phyloP scores from a whole-genome alignment of 2,329 filamentous ascomycete species.

The Fusarium tupiense region DNA sequence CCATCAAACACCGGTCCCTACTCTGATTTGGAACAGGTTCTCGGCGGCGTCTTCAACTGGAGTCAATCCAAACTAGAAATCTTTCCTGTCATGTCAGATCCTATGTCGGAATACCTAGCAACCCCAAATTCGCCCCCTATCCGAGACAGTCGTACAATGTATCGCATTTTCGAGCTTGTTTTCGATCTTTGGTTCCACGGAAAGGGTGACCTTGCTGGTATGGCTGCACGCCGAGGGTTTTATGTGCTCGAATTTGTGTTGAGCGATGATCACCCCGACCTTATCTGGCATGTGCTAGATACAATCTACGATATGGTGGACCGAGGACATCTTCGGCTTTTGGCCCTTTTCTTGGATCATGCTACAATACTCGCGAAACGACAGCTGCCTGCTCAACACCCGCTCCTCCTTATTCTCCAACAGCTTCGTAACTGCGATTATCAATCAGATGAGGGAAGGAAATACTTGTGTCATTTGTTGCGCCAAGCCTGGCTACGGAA shows the following conservation, averaged over 20 bases:
- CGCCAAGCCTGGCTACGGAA: conserved; percentile 52
- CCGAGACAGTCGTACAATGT: conserved; percentile 53
- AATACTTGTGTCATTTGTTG: conserved; percentile 47
- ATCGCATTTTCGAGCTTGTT: conserved; percentile 51
- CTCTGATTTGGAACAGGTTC: conserved; percentile 46
- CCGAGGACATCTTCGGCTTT: conserved; percentile 47
- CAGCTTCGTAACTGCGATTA: conserved; percentile 47
- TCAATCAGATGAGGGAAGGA: conserved; percentile 45
- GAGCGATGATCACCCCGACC: conserved; percentile 50
- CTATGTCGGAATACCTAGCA: conserved; percentile 51
- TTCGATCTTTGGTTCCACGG: conserved; percentile 52
- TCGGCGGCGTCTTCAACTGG: conserved; percentile 50
- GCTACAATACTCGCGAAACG: conserved; percentile 43
- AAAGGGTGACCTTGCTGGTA: conserved; percentile 48
- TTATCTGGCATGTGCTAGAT: conserved; percentile 52
- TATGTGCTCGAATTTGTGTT: conserved; percentile 51
- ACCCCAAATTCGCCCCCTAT: conserved; percentile 49
- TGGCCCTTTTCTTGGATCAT: conserved; percentile 49
- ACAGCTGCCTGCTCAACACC: conserved; percentile 47
- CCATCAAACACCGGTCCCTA: conserved; percentile 41
- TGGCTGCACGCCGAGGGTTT: conserved; percentile 50
- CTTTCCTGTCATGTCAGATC: conserved; percentile 41
- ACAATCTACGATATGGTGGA: conserved; percentile 53
- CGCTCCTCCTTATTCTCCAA: conserved; percentile 47
- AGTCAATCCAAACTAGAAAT: conserved; percentile 49